Evolutionary conservation across 495 filamentous ascomycete species (phyloP), one percentile per base, ranked within the genome.

Genomic region (Penicillium parvum): DNA sequence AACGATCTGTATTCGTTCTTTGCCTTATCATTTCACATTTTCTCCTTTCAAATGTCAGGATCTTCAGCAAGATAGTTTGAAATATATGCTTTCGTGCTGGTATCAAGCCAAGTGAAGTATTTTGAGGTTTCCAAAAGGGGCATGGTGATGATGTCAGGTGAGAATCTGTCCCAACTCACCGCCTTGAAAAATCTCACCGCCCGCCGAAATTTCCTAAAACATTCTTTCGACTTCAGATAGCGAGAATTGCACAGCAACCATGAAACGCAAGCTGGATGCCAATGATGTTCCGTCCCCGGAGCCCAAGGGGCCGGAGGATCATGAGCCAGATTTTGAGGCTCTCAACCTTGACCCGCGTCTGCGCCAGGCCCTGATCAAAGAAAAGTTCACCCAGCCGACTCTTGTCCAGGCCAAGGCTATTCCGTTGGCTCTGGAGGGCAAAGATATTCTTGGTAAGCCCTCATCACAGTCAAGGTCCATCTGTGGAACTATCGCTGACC

Each of bases 341-440:
- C 72, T 95, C 42, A 80, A 77, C 37, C 79, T 98, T 35, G 92
- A 98, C 59, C 65, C 87, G 4, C 80, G 92, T 57, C 69, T 98
- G 22, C 77, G 95, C 30, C 86, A 94, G 73, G 89, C 84, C 41
- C 75, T 96, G 40, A 84, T 83, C 25, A 84, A 86, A 58, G 83
- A 90, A 61, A 84, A 83, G 52, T 97, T 88, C 63, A 74, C 81
- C 43, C 80, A 80, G 48, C 92, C 92, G 5, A 96, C 94, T 7
- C 75, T 78, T 10, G 85, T 96, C 3, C 92, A 98, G 64, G 73
- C 80, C 10, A 84, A 84, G 62, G 87, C 85, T 4, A 95, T 98
- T 52, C 94, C 92, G 5, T 66, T 96, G 32, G 87, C 88, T 19
- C 71, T 96, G n/a, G 82, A 88, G 44, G 92, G 92, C 12, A 85